phyloP scores from a whole-genome alignment of 495 filamentous ascomycete species.

The Pyrenula massariospora region DNA sequence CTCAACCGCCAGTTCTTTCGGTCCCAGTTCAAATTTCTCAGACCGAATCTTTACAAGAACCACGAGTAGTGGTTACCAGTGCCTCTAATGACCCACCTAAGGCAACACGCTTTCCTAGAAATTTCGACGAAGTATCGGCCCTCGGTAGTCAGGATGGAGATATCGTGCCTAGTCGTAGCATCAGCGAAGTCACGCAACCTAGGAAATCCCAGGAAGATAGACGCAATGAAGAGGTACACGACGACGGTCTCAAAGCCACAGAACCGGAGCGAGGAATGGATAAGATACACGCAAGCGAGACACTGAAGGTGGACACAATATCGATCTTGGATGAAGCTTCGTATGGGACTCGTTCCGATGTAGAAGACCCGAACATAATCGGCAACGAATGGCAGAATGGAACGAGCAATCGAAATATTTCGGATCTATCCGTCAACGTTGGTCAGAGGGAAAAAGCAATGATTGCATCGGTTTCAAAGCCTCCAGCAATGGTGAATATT shows the following conservation, averaged over 20 bases:
- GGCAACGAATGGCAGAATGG: not conserved
- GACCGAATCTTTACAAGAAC: not conserved
- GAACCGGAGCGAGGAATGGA: not conserved
- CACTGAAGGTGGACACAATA: not conserved
- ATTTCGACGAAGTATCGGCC: not conserved
- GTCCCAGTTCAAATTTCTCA: not conserved
- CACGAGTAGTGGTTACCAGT: not conserved
- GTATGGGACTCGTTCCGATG: not conserved
- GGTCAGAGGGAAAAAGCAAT: constrained; percentile 5
- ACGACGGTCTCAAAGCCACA: not conserved
- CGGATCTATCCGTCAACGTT: constrained; percentile 5
- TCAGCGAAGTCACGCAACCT: not conserved
- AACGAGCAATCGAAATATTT: not conserved
- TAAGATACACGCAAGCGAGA: not conserved
- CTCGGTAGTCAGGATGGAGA: not conserved
- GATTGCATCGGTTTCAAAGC: constrained; percentile 7
- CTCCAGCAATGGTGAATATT: constrained; percentile 11
- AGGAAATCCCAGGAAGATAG: not conserved
- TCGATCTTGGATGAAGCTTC: not conserved
- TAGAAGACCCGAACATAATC: not conserved
- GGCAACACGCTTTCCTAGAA: not conserved
- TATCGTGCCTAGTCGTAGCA: not conserved
- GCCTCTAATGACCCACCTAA: not conserved
- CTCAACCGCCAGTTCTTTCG: not conserved
- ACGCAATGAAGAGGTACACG: not conserved